Conservation (phyloP, 352 stramenopile genomes). For the Peronospora farinosa region DNA sequence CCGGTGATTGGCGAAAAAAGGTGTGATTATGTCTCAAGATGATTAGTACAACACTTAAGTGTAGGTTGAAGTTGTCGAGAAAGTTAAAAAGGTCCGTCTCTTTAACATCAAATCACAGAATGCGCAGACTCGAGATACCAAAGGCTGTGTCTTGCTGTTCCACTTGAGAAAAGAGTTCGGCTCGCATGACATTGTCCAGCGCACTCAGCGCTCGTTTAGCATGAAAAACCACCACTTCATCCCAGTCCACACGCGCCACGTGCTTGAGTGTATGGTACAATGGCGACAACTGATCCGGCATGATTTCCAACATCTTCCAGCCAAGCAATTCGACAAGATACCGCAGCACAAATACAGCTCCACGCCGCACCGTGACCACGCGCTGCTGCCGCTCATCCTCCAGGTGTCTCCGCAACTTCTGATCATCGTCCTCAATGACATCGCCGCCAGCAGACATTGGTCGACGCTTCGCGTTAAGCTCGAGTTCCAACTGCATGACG, state of each 20-base stretch:
- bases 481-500: conserved; percentile 69
- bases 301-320: conserved; percentile 65
- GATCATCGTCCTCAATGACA: conserved; percentile 9
- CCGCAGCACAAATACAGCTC: conserved; percentile 69
- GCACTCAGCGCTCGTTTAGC: conserved; percentile 42
- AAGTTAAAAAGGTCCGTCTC: neutral
- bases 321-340: conserved; percentile 74
- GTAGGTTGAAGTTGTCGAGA: conserved; percentile 5
- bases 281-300: conserved; percentile 60
- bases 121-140: conserved; percentile 44
- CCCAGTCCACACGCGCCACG: conserved; percentile 50
- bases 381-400: conserved; percentile 27
- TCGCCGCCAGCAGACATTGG: conserved; percentile 4
- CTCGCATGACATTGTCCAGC: conserved; percentile 62
- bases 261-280: conserved; percentile 78
- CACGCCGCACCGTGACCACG: conserved; percentile 58
- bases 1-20: conserved; percentile 4
- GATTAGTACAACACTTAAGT: conserved; percentile 5
- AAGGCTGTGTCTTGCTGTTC: conserved; percentile 32
- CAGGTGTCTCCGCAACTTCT: conserved; percentile 12
- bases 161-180: conserved; percentile 56
- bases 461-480: conserved; percentile 16
- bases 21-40: conserved; percentile 5
- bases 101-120: conserved; percentile 19
- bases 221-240: conserved; percentile 66